These are phyloP conservation scores for Allomyces arbusculus DNA, from an alignment of 192 early-diverging fungal genomes.

Conservation along the genomic window DNA sequence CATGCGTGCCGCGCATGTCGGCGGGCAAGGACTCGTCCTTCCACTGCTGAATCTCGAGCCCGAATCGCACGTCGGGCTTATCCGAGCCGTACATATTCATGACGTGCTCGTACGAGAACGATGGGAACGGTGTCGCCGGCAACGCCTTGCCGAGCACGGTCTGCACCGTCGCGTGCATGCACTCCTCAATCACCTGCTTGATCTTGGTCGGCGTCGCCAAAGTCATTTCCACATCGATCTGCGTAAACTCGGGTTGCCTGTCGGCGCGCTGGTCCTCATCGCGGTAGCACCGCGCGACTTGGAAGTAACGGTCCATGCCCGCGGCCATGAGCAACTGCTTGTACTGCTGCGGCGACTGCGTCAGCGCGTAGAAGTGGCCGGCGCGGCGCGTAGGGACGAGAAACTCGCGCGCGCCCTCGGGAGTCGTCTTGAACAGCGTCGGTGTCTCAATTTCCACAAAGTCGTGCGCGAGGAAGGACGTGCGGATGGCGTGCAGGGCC, in stretches of 20 bases:
- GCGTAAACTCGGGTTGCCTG: constrained; percentile 86
- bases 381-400: constrained; percentile 67
- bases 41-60: constrained; percentile 31
- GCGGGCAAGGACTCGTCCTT: too few species aligned
- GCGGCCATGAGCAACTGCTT: constrained; percentile 84
- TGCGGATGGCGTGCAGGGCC: constrained; percentile 41
- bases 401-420: constrained; percentile 83
- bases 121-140: constrained; percentile 20
- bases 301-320: constrained; percentile 77
- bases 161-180: constrained; percentile 20
- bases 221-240: constrained; percentile 80
- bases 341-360: constrained; percentile 85
- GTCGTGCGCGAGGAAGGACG: constrained; percentile 41
- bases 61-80: constrained; percentile 74
- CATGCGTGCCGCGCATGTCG: too few species aligned
- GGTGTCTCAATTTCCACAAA: constrained; percentile 90
- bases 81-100: constrained; percentile 72
- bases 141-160: constrained; percentile 21
- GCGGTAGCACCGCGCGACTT: constrained; percentile 78
- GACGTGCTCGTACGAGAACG: constrained; percentile 62
- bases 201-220: constrained; percentile 33
- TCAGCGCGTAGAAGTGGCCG: constrained; percentile 63
- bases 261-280: constrained; percentile 75
- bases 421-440: constrained; percentile 71
- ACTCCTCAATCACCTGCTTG: too few species aligned